Conservation (phyloP, 1,284 basidiomycete genomes). For the Cutaneotrichosporon arboriforme region DNA sequence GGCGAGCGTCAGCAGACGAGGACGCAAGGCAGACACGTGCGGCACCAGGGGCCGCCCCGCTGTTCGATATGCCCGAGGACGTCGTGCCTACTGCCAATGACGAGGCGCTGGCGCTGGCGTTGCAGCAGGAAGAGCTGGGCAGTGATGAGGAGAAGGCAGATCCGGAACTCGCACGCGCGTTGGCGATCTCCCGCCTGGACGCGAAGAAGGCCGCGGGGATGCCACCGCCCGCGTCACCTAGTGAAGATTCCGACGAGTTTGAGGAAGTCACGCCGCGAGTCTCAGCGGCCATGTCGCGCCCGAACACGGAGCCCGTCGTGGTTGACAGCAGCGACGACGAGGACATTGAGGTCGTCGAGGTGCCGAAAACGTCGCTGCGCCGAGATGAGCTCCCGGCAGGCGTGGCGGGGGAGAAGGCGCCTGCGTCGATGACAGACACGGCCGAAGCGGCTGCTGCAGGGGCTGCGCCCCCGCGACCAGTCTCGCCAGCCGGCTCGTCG, state of each 20-base stretch:
- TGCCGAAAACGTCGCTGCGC: not conserved
- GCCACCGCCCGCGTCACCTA: not conserved
- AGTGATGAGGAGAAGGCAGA: conserved; percentile 41
- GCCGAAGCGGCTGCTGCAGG: no score
- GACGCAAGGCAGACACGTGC: not conserved
- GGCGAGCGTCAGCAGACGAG: not conserved
- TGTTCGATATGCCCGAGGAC: conserved; percentile 58
- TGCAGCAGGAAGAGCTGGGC: conserved; percentile 45
- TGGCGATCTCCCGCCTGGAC: conserved; percentile 18
- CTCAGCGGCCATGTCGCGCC: conserved; percentile 4
- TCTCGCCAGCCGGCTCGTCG: no score
- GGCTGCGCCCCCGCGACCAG: no score
- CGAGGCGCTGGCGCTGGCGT: conserved; percentile 41
- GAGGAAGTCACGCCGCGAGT: conserved; percentile 32
- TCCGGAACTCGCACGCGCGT: conserved; percentile 31
- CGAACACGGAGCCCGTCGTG: conserved; percentile 11
- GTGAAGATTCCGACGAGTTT: conserved; percentile 25
- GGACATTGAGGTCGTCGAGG: not conserved
- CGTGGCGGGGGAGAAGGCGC: no score
- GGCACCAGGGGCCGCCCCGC: conserved; percentile 41
- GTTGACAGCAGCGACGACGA: conserved; percentile 13
- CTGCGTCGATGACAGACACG: no score
- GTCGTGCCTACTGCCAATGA: conserved; percentile 44
- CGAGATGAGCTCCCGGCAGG: no score
- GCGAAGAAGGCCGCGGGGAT: conserved; percentile 8